phyloP scores from a whole-genome alignment of 2,329 filamentous ascomycete species.

The Xylariales sp. region DNA sequence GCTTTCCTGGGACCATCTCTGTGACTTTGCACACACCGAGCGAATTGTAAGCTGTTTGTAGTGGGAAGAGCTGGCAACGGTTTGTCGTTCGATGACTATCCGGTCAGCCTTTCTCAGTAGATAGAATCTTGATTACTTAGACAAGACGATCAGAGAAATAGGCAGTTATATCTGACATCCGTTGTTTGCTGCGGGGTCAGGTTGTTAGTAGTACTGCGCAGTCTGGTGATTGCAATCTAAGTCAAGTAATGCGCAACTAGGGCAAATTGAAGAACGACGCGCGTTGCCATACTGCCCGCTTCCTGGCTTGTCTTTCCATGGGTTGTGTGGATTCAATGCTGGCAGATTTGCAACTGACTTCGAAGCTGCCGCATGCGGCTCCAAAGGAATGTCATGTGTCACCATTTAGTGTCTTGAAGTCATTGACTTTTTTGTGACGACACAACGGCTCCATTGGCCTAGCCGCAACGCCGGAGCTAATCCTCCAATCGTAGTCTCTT shows the following conservation, averaged over 20 bases:
- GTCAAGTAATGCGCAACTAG: too few species aligned
- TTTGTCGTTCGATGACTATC: too few species aligned
- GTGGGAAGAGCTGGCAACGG: not conserved
- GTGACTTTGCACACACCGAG: constrained; percentile 11
- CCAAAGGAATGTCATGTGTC: constrained; percentile 12
- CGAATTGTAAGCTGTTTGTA: not conserved
- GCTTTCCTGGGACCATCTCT: too few species aligned
- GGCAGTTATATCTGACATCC: too few species aligned
- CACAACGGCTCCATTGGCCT: not conserved
- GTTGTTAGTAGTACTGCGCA: too few species aligned
- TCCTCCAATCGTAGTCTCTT: constrained; percentile 1
- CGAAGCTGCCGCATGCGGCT: not conserved
- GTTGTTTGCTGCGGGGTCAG: too few species aligned
- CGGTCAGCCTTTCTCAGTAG: too few species aligned
- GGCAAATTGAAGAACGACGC: not conserved
- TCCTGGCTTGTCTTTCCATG: not conserved
- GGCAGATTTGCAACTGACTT: not conserved
- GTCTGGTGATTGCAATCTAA: too few species aligned
- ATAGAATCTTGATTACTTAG: too few species aligned
- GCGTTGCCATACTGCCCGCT: not conserved
- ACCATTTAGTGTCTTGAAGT: constrained; percentile 15
- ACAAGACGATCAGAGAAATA: too few species aligned
- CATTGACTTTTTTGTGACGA: constrained; percentile 14
- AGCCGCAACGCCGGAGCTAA: constrained; percentile 1
- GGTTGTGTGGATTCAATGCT: not conserved